Evolutionary conservation across 148 eudicot species (phyloP).

Genomic region (Selenicereus undatus): DNA sequence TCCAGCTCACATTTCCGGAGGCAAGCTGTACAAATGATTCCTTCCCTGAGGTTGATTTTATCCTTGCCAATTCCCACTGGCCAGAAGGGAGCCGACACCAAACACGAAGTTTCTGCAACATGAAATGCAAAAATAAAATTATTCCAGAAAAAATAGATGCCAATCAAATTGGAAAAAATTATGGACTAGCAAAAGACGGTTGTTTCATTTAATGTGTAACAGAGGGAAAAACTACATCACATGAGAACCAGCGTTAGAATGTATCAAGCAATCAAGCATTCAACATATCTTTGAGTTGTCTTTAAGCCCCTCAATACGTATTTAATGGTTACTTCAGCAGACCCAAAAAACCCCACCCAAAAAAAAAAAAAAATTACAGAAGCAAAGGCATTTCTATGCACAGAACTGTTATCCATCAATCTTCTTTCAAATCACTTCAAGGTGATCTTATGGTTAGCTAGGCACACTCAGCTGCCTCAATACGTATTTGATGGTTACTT

Average conservation of each 20-base stretch:
- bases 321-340: not conserved
- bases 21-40: conserved; percentile 57
- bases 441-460: not conserved
- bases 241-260: conserved; percentile 1
- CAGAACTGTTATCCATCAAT: not conserved
- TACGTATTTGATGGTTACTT: not conserved
- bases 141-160: not conserved
- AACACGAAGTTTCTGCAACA: conserved; percentile 77
- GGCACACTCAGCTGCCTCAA: not conserved
- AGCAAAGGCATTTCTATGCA: not conserved
- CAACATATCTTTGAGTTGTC: not conserved
- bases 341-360: not conserved
- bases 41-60: conserved; percentile 63
- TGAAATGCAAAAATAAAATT: conserved; percentile 15
- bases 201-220: not conserved
- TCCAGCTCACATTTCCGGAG: conserved; percentile 65
- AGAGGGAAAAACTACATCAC: not conserved
- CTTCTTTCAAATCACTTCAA: not conserved
- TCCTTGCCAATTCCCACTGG: conserved; percentile 69
- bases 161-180: not conserved
- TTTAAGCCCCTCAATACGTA: not conserved
- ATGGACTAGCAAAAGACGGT: not conserved
- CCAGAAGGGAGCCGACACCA: conserved; percentile 72
- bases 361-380: not conserved
- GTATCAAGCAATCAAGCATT: conserved; percentile 4